Conservation (phyloP, 2,329 filamentous ascomycete genomes). For the Microascus cirrosus region DNA sequence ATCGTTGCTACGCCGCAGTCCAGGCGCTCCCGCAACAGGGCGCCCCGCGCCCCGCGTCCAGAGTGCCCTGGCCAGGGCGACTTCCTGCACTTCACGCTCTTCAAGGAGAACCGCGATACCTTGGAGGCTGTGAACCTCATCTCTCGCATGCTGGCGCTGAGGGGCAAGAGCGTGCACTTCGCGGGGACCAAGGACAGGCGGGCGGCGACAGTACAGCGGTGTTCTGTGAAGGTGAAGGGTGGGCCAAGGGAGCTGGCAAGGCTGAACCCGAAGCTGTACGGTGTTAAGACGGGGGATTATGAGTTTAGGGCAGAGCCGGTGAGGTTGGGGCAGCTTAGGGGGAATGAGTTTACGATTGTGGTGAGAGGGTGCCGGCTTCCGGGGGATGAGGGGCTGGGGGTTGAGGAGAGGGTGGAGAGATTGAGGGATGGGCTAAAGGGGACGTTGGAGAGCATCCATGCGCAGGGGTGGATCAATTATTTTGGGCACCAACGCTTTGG, state of each 20-base stretch:
- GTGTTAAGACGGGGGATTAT: slow-evolving; percentile 67
- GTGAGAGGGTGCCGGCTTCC: slow-evolving; percentile 70
- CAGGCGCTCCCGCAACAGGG: background rate
- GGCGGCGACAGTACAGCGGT: slow-evolving; percentile 74
- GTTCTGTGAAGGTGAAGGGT: slow-evolving; percentile 48
- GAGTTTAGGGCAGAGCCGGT: slow-evolving; percentile 61
- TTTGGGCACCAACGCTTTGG: slow-evolving; percentile 97
- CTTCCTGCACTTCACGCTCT: slow-evolving; percentile 81
- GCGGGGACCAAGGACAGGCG: slow-evolving; percentile 88
- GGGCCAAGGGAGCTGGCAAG: slow-evolving; percentile 46
- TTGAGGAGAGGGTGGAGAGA: slow-evolving; percentile 5
- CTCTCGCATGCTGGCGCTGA: slow-evolving; percentile 61
- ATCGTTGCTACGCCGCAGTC: slow-evolving; percentile 47
- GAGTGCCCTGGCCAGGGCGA: slow-evolving; percentile 40
- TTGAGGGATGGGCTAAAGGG: slow-evolving; percentile 31
- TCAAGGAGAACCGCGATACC: slow-evolving; percentile 95
- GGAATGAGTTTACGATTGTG: slow-evolving; percentile 90
- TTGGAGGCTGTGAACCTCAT: slow-evolving; percentile 81
- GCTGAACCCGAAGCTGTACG: slow-evolving; percentile 53
- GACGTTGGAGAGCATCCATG: slow-evolving; percentile 55
- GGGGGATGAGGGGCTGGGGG: slow-evolving; percentile 15
- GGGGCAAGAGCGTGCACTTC: slow-evolving; percentile 59
- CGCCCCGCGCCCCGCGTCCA: background rate
- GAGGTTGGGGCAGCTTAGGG: slow-evolving; percentile 70
- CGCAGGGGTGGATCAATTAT: slow-evolving; percentile 89